Evolutionary conservation across 345 rosid genomes (phyloP).

Genomic region (Laguncularia racemosa): DNA sequence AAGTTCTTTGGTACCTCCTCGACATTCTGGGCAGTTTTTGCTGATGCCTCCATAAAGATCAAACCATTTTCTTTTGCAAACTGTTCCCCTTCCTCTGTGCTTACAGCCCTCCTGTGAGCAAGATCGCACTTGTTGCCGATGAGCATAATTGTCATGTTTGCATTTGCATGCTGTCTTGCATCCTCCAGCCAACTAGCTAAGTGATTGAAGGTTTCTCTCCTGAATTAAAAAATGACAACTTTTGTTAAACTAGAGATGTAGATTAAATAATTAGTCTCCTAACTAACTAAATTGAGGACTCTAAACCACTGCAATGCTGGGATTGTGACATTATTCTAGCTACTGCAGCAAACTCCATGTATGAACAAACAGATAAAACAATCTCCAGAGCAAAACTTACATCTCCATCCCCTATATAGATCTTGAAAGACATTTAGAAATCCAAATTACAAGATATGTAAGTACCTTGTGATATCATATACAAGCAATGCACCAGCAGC

Average conservation of each 20-base stretch:
- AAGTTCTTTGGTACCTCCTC: constrained; percentile 51
- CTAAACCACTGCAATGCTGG: too few species aligned
- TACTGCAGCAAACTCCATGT: too few species aligned
- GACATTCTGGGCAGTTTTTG: constrained; percentile 96
- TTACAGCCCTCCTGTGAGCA: constrained; percentile 92
- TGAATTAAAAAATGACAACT: constrained; percentile 11
- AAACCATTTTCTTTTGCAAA: constrained; percentile 95
- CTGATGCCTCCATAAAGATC: constrained; percentile 99
- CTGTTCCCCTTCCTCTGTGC: constrained; percentile 93
- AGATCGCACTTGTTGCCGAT: constrained; percentile 94
- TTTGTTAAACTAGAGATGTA: too few species aligned
- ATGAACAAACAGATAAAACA: too few species aligned
- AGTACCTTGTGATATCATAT: constrained; percentile 89
- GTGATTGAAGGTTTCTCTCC: constrained; percentile 95
- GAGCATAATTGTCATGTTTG: constrained; percentile 95
- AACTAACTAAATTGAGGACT: too few species aligned
- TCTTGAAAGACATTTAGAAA: too few species aligned
- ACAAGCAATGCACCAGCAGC: constrained; percentile 99
- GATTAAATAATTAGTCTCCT: too few species aligned
- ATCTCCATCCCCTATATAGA: too few species aligned
- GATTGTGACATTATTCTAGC: too few species aligned
- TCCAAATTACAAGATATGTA: not conserved
- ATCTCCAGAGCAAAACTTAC: too few species aligned
- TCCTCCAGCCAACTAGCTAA: constrained; percentile 97
- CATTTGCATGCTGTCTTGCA: constrained; percentile 97